These are phyloP conservation scores for Fusarium pseudoanthophilum DNA, from an alignment of 2,329 filamentous ascomycete genomes.

Conservation along the genomic window DNA sequence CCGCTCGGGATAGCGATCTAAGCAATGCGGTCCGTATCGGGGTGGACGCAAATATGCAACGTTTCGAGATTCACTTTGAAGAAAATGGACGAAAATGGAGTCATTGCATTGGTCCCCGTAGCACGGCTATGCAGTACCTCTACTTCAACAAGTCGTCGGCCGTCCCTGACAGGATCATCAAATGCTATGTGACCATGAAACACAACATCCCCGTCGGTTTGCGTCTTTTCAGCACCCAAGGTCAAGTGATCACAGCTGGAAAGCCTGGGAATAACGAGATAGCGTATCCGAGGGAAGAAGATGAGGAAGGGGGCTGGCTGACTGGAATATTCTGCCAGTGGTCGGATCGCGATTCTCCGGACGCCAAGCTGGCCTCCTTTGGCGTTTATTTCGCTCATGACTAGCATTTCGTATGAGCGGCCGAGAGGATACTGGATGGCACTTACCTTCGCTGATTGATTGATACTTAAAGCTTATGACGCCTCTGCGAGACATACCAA, in stretches of 20 bases:
- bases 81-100: neutral
- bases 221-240: neutral
- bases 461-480: too few relatives aligned
- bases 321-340: neutral
- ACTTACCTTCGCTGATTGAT: too few relatives aligned
- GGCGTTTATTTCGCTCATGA: neutral
- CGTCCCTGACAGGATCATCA: neutral
- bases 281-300: rapidly evolving
- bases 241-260: neutral
- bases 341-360: neutral
- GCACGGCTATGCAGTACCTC: neutral
- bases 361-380: neutral
- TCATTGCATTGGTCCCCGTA: neutral
- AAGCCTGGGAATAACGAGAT: rapidly evolving
- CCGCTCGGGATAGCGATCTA: neutral
- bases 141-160: neutral
- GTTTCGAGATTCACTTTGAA: neutral
- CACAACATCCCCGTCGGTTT: rapidly evolving
- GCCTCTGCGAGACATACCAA: too few relatives aligned
- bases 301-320: neutral
- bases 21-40: neutral
- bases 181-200: neutral
- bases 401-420: neutral
- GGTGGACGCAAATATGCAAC: neutral
- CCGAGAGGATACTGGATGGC: neutral